Evolutionary conservation across 805 yeast genomes (phyloP).

Genomic region (Grigorovia jiainica): DNA sequence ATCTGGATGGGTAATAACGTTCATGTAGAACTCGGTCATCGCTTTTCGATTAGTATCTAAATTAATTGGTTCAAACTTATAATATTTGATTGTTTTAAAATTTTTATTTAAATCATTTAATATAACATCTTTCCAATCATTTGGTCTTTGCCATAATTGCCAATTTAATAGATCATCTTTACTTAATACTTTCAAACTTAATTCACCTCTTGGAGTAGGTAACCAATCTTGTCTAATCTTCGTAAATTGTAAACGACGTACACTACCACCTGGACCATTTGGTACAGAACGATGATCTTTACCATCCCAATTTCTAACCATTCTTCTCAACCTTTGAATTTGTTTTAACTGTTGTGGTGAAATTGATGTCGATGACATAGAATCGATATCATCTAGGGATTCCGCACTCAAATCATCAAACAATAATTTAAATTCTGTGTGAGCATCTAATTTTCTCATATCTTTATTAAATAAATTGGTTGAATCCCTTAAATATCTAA

Average conservation of each 20-base stretch:
- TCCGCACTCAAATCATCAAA: slow-evolving; percentile 65
- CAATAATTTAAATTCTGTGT: slow-evolving; percentile 57
- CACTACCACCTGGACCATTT: slow-evolving; percentile 41
- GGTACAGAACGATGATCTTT: slow-evolving; percentile 66
- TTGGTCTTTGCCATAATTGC: slow-evolving; percentile 29
- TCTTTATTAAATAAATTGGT: slow-evolving; percentile 18
- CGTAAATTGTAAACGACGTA: slow-evolving; percentile 56
- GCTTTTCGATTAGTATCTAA: slow-evolving; percentile 30
- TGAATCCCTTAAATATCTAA: slow-evolving; percentile 7
- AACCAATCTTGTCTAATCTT: slow-evolving; percentile 74
- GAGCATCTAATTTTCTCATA: slow-evolving; percentile 54
- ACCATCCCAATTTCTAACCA: slow-evolving; percentile 81
- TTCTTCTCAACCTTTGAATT: slow-evolving; percentile 40
- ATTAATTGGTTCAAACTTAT: slow-evolving; percentile 36
- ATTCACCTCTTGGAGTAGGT: slow-evolving; percentile 55
- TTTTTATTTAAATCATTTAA: slow-evolving; percentile 31
- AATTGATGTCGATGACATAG: slow-evolving; percentile 59
- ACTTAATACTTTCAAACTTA: slow-evolving; percentile 48
- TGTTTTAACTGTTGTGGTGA: slow-evolving; percentile 62
- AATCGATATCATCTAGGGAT: slow-evolving; percentile 64
- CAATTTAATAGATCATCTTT: slow-evolving; percentile 31
- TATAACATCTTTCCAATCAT: slow-evolving; percentile 45
- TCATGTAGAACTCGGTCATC: slow-evolving; percentile 45
- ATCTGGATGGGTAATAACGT: slow-evolving; percentile 66
- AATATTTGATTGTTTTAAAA: slow-evolving; percentile 42